Evolutionary conservation across 495 filamentous ascomycete species (phyloP), one percentile per base, ranked within the genome.

Genomic region (Lasiosphaeria ovina): DNA sequence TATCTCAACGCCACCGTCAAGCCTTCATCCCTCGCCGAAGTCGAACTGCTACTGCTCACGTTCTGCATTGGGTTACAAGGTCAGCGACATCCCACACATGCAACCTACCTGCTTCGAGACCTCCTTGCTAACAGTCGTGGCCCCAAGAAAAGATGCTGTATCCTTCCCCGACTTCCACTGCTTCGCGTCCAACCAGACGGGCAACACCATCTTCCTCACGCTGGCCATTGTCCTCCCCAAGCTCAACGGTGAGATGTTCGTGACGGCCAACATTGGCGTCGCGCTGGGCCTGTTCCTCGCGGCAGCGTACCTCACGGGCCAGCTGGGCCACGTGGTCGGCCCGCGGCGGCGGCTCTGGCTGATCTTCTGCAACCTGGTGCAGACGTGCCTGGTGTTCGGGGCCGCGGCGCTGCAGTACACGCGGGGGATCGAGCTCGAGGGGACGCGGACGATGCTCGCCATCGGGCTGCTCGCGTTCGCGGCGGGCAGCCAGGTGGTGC

Each of bases 101-200:
- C 35, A 36, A 16, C 53, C 11, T 24, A 31, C 48, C 3, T 40
- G 34, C 11, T 9, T 36, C 12, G 9, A 42, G 38, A 42, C 24
- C 24, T 24, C 24, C 24, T 24, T 24, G 44, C 44, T 47, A n/a
- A 47, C 44, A n/a, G 44, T n/a, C 12, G 24, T 24, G 16, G 44
- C 44, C 8, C 16, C 12, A 14, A 14, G 4, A 47, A 51, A 31
- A 80, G 84, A 87, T 69, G 83, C 83, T 49, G 76, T 81, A 55
- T 77, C 83, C 57, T 88, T 81, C 65, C 83, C 82, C 32, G 84
- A 85, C 69, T 87, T 80, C 68, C 78, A 78, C 74, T 86, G 83
- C 62, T 87, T 88, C 65, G 81, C 84, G 36, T 86, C 83, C 36
- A 87, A 87, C 70, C 83, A 88, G 64, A 87, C 85, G 1, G 85